Percentiles rank a stretch among this genome's conserved stretches.
These are phyloP conservation scores for Aureobasidium melanogenum DNA, from an alignment of 2,329 filamentous ascomycete species.

Conservation along the genomic window DNA sequence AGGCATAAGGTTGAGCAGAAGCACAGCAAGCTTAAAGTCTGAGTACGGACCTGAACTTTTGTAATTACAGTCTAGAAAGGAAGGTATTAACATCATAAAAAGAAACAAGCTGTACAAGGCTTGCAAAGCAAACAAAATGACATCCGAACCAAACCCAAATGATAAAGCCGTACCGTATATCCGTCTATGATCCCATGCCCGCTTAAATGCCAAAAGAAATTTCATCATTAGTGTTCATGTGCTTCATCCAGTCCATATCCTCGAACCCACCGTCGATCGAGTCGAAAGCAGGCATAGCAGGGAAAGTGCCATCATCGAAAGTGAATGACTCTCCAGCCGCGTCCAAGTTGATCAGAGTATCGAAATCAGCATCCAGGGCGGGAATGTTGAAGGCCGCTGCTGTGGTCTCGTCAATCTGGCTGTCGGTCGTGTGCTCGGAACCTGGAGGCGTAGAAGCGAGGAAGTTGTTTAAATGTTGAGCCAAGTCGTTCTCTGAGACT, in stretches of 20 bases:
- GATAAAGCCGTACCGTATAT: not conserved
- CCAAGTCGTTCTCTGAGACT: slow-evolving; percentile 38
- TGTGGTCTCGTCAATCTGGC: slow-evolving; percentile 3
- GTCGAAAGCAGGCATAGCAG: slow-evolving; percentile 16
- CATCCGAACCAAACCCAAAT: not conserved
- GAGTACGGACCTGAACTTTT: no score
- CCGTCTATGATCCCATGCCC: not conserved
- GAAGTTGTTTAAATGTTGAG: slow-evolving; percentile 39
- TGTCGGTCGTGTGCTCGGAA: slow-evolving; percentile 19
- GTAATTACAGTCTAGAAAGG: no score
- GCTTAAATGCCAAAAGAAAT: slow-evolving; percentile 4
- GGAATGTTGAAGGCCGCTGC: slow-evolving; percentile 14
- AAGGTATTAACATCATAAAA: not conserved
- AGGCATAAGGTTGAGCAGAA: no score
- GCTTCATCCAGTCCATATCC: slow-evolving; percentile 29
- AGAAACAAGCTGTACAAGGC: not conserved
- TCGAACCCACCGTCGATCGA: slow-evolving; percentile 11
- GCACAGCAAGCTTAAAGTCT: no score
- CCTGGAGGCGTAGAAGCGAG: slow-evolving; percentile 42
- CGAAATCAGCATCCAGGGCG: slow-evolving; percentile 29
- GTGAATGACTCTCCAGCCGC: slow-evolving; percentile 26
- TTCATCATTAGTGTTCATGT: slow-evolving; percentile 17
- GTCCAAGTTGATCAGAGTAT: slow-evolving; percentile 29
- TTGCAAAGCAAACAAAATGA: not conserved
- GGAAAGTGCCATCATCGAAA: slow-evolving; percentile 26